Evolutionary conservation across 768 basidiomycete species (phyloP).

Genomic region (Kwoniella europaea): DNA sequence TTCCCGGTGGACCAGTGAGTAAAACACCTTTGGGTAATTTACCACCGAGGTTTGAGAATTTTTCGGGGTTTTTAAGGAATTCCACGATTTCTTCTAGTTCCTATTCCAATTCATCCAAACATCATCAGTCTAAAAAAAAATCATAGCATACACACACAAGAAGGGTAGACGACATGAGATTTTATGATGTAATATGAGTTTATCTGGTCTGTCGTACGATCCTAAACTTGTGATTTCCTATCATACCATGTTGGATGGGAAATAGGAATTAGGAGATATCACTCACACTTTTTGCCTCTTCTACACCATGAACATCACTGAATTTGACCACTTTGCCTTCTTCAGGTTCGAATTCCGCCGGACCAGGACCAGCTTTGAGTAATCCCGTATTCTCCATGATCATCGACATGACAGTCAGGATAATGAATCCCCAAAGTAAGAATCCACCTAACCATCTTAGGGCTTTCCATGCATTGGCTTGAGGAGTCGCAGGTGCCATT

Average conservation of each 20-base stretch:
- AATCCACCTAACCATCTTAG: slow-evolving; percentile 41
- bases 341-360: slow-evolving; percentile 78
- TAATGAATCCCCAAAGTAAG: slow-evolving; percentile 54
- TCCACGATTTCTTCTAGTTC: slow-evolving; percentile 93
- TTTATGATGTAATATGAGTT: too few relatives aligned
- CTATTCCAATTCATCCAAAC: slow-evolving; percentile 58
- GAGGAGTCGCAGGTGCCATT: slow-evolving; percentile 46
- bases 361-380: slow-evolving; percentile 77
- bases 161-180: too few relatives aligned
- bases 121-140: too few relatives aligned
- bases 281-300: slow-evolving; percentile 88
- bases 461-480: slow-evolving; percentile 41
- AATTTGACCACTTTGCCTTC: slow-evolving; percentile 84
- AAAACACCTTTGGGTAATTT: slow-evolving; percentile 93
- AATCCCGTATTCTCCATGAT: slow-evolving; percentile 92
- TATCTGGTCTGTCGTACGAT: too few relatives aligned
- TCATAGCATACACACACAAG: too few relatives aligned
- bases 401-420: slow-evolving; percentile 83
- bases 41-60: slow-evolving; percentile 88
- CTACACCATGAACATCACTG: slow-evolving; percentile 94
- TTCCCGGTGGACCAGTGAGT: slow-evolving; percentile 65
- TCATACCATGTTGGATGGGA: too few relatives aligned
- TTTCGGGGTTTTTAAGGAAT: slow-evolving; percentile 90
- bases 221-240: too few relatives aligned
- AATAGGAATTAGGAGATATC: neutral